Evolutionary conservation across 345 rosid genomes (phyloP), one percentile per base, ranked within the genome.

Genomic region (sweet orange (Citrus sinensis)): DNA sequence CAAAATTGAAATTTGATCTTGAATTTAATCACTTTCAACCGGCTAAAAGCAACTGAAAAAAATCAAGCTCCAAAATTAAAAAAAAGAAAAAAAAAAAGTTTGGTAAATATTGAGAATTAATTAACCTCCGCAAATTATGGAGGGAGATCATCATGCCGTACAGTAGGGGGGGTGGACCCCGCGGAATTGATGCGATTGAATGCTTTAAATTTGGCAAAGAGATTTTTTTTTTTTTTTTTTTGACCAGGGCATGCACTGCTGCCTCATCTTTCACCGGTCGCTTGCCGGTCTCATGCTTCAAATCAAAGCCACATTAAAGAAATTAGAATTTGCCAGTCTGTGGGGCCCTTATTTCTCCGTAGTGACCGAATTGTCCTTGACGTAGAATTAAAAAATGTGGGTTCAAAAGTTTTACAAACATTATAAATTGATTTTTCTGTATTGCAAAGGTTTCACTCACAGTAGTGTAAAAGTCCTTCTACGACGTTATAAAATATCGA

Each of bases 71-170:
- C 20, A 51, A 49, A 3, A 49, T 11, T 13, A 0, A 14, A 49
- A 14, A 16, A 49, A 14, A n/a, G n/a, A n/a, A 13, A 11, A 9
- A 46, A 49, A 4, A 4, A 16, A 4, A 4, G 58, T 4, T 54
- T 4, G 58, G 2, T 17, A 54, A 54, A 54, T 54, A 17, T 17
- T 62, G 55, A 6, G 30, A n/a, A 77, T 14, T 9, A 74, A 39
- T 65, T 32, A 65, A 10, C n/a, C 62, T 55, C 81, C 79, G 81
- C 72, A 68, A 78, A 69, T 78, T 13, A 82, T 68, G 84, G 73
- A 54, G 22, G 4, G 0, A 5, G 40, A 32, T 35, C 9, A 79
- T 74, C 55, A 42, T 29, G 7, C 78, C 70, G 70, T 74, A 74
- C 55, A 37, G 29, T 20, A 35, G 0, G 1, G 40, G 35, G 35